These are phyloP conservation scores for Claviceps arundinis DNA, from an alignment of 2,329 filamentous ascomycete species.

Conservation along the genomic window DNA sequence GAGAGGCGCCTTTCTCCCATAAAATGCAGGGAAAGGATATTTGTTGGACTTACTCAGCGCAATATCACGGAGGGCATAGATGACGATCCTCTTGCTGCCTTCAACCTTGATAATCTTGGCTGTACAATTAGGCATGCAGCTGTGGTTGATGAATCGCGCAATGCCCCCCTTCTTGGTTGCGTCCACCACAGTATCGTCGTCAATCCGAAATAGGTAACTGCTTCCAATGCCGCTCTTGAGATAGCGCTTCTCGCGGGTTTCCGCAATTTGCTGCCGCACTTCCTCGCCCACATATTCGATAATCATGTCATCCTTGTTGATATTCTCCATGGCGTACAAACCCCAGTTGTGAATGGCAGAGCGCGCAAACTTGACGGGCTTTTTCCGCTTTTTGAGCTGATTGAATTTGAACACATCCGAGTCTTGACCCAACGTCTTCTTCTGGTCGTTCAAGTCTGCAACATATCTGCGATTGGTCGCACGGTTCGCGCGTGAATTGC, in stretches of 20 bases:
- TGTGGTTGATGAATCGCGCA: constrained; percentile 96
- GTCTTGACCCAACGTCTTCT: constrained; percentile 70
- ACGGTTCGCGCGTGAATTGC: constrained; percentile 83
- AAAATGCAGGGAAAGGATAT: too few relatives aligned
- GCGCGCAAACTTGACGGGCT: constrained; percentile 92
- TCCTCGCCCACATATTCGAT: constrained; percentile 99
- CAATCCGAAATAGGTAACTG: constrained; percentile 95
- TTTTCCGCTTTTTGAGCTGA: constrained; percentile 98
- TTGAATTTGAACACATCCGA: constrained; percentile 95
- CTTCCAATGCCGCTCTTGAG: constrained; percentile 94
- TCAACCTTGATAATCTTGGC: constrained; percentile 99
- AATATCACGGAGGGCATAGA: constrained; percentile 94
- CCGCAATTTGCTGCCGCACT: constrained; percentile 92
- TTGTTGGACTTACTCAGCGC: constrained; percentile 60
- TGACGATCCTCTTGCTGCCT: constrained; percentile 95
- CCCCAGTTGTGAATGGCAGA: constrained; percentile 99
- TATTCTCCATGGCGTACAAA: constrained; percentile 93
- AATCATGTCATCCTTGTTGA: constrained; percentile 96
- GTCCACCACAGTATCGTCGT: constrained; percentile 94
- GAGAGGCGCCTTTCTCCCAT: neutral
- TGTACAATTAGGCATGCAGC: constrained; percentile 95
- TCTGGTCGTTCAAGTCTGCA: constrained; percentile 90
- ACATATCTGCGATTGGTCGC: constrained; percentile 91
- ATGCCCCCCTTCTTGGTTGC: constrained; percentile 98
- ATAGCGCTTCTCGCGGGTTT: constrained; percentile 83